phyloP scores from a whole-genome alignment of 306 rosid species.

The Senna siamea region DNA sequence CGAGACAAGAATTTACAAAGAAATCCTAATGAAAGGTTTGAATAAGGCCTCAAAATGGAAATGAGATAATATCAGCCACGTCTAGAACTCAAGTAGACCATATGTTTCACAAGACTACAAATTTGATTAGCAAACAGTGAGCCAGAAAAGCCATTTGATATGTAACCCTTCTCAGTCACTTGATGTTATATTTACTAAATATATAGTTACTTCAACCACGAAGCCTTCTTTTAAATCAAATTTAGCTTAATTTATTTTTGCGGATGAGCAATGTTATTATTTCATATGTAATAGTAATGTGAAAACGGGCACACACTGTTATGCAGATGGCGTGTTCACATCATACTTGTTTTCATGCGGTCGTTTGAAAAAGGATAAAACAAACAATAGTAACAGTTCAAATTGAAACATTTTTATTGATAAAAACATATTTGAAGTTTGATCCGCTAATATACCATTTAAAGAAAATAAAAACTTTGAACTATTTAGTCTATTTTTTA shows the following conservation, averaged over 20 bases:
- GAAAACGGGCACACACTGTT: no score
- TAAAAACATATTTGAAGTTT: no score
- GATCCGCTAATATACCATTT: no score
- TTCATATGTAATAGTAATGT: no score
- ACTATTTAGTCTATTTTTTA: not conserved
- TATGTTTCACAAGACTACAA: constrained; percentile 36
- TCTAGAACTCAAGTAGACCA: constrained; percentile 1
- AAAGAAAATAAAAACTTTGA: no score
- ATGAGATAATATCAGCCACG: constrained; percentile 13
- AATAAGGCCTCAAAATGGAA: not conserved
- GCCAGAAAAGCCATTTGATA: constrained; percentile 9
- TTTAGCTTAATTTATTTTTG: no score
- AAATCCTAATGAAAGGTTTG: constrained; percentile 29
- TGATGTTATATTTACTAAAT: constrained; percentile 21
- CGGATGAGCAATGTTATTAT: no score
- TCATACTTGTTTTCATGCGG: not conserved
- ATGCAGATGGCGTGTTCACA: constrained; percentile 7
- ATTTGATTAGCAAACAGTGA: not conserved
- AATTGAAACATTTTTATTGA: no score
- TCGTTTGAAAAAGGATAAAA: not conserved
- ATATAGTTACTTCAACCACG: no score
- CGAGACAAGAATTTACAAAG: constrained; percentile 25
- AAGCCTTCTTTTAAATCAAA: no score
- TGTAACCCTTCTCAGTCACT: constrained; percentile 24
- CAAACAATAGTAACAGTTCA: not conserved